Percentiles rank a stretch among this genome's conserved stretches.
Evolutionary conservation across 2,329 filamentous ascomycete genomes (phyloP).

Genomic region (Botrytis cinerea): DNA sequence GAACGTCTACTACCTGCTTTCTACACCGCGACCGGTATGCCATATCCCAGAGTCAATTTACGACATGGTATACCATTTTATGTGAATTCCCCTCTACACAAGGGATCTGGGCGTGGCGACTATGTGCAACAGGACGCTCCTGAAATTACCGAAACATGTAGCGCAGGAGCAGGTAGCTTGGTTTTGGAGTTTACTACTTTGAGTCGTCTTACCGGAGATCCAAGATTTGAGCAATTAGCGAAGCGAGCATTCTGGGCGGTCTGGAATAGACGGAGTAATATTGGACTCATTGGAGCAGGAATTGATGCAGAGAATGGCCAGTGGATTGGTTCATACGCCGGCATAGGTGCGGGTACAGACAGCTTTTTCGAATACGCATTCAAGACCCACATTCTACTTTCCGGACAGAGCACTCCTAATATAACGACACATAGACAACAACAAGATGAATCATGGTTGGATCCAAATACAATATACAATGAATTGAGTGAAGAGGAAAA

Average conservation of each 20-base stretch:
- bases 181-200: constrained; percentile 91
- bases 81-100: constrained; percentile 76
- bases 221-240: constrained; percentile 83
- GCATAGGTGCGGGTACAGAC: constrained; percentile 94
- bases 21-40: constrained; percentile 85
- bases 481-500: constrained; percentile 66
- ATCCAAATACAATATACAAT: constrained; percentile 62
- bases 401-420: constrained; percentile 66
- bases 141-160: constrained; percentile 95
- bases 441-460: constrained; percentile 50
- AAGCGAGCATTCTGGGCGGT: constrained; percentile 97
- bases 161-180: constrained; percentile 91
- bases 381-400: constrained; percentile 89
- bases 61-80: constrained; percentile 92
- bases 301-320: constrained; percentile 88
- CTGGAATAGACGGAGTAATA: constrained; percentile 83
- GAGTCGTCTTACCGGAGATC: constrained; percentile 82
- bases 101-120: constrained; percentile 51
- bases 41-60: constrained; percentile 92
- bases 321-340: constrained; percentile 88
- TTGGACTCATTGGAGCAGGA: constrained; percentile 85
- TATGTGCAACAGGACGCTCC: constrained; percentile 37
- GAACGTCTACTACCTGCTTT: constrained; percentile 87
- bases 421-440: constrained; percentile 38
- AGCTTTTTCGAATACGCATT: constrained; percentile 98